Evolutionary conservation across 768 basidiomycete species (phyloP).

Genomic region (Epithele typhae): DNA sequence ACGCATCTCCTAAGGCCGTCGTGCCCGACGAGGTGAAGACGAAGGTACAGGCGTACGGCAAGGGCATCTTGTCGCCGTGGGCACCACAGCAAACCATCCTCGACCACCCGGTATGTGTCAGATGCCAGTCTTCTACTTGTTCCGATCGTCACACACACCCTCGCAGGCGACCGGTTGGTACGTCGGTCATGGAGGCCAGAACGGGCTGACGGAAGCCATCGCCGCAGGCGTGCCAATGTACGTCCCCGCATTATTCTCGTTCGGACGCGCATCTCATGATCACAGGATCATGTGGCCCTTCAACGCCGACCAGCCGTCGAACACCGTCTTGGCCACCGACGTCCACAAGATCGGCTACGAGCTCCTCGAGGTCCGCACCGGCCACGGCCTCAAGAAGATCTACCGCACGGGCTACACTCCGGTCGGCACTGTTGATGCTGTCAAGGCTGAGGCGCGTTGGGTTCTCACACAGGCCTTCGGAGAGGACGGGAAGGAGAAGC

Average conservation of each 20-base stretch:
- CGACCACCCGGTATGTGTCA: constrained; percentile 19
- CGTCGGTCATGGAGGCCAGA: constrained; percentile 23
- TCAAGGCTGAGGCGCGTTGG: constrained; percentile 13
- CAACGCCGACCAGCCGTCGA: constrained; percentile 20
- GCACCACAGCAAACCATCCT: constrained; percentile 24
- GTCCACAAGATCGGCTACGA: constrained; percentile 23
- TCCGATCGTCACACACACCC: background rate
- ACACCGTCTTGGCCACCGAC: constrained; percentile 18
- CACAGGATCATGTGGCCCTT: constrained; percentile 27
- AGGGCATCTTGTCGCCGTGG: constrained; percentile 21
- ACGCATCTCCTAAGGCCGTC: constrained; percentile 8
- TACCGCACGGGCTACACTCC: constrained; percentile 14
- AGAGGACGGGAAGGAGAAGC: constrained; percentile 21
- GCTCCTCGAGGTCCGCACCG: constrained; percentile 23
- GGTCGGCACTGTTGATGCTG: constrained; percentile 19
- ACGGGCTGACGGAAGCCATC: constrained; percentile 20
- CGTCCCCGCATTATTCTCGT: background rate
- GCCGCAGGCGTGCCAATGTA: constrained; percentile 18
- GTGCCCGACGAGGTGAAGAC: constrained; percentile 16
- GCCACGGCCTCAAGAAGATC: constrained; percentile 13
- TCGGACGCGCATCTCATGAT: background rate
- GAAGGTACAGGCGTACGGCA: constrained; percentile 12
- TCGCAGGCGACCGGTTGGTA: constrained; percentile 23
- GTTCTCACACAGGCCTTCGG: constrained; percentile 20
- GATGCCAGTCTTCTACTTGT: background rate